Evolutionary conservation across 371 early-diverging fungal genomes (phyloP).

Genomic region (Lichtheimia corymbifera): DNA sequence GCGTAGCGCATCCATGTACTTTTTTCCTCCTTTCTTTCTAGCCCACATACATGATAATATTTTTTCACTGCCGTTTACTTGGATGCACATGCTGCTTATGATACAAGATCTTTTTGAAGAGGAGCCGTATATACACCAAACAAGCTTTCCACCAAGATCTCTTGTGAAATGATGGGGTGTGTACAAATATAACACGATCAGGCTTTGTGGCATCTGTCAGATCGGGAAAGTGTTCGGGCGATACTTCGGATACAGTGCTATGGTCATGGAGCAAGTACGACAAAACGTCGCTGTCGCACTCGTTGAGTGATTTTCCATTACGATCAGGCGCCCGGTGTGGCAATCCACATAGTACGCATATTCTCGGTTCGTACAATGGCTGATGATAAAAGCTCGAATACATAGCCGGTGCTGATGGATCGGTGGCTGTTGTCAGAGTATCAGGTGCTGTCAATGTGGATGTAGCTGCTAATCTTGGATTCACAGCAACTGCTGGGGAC

Average conservation of each 20-base stretch:
- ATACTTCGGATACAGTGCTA: constrained; percentile 4
- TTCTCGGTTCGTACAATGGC: constrained; percentile 8
- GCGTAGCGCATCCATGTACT: no score
- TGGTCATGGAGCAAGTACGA: constrained; percentile 7
- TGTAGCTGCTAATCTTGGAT: neutral
- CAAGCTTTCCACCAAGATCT: neutral
- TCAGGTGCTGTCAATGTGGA: neutral
- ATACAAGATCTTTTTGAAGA: constrained; percentile 2
- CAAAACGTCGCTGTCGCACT: neutral
- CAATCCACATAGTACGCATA: constrained; percentile 17
- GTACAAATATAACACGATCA: constrained; percentile 2
- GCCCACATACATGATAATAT: no score
- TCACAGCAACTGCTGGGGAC: constrained; percentile 5
- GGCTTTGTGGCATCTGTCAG: neutral
- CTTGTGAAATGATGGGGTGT: neutral
- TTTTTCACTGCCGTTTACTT: neutral
- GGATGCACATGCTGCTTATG: constrained; percentile 10
- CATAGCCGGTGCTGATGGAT: neutral
- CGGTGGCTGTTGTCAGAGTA: no score
- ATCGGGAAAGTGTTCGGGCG: neutral
- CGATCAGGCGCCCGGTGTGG: constrained; percentile 1
- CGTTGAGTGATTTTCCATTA: neutral
- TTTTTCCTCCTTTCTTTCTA: no score
- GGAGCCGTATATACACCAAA: neutral
- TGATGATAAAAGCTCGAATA: neutral